Base-by-base conservation (phyloP, 2,329 filamentous ascomycete genomes). In the Sporothrix phasma region DNA sequence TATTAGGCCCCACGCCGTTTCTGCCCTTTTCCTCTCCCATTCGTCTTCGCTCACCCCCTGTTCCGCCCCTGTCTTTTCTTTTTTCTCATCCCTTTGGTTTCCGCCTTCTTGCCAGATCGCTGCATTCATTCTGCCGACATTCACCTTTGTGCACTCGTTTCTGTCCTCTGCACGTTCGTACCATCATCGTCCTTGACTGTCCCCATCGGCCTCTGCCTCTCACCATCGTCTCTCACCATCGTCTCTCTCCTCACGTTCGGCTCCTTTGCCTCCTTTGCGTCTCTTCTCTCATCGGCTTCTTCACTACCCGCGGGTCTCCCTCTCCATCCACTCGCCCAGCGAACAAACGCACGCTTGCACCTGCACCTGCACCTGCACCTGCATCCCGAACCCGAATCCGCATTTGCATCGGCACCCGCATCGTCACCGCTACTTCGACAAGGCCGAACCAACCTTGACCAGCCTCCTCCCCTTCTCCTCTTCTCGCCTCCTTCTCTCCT, bases 341-440 rank as follows among this genome's bases (percentile, higher is more conserved):
- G 51, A 56, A 47, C 61, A 24, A 47, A 56, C 19, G 24, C 45
- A 64, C 53, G 45, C 53, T 64, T 64, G 54, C 37, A 43, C 29
- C 47, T 60, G 63, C 59, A 61, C 34, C 45, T 61, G 54, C 37
- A 59, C 24, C 54, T 29, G 51, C 51, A 37, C 39, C 34, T 49
- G 63, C 56, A 61, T 51, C 56, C 46, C n/a, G n/a, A n/a, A n/a
- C n/a, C n/a, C n/a, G n/a, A n/a, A n/a, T n/a, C n/a, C n/a, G n/a
- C n/a, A 56, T 56, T 31, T n/a, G 49, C 49, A 51, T 51, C 29
- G 47, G 63, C 63, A 61, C 45, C 56, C 54, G 49, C 43, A 65
- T 65, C 58, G 63, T 62, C 63, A 65, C 63, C 63, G 63, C 63
- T 65, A 62, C 59, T 65, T 65, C 63, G 19, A 61, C 29, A 19